Evolutionary conservation across 805 yeast species (phyloP), one percentile per base, ranked within the genome.

Genomic region (Metschnikowia proteae): DNA sequence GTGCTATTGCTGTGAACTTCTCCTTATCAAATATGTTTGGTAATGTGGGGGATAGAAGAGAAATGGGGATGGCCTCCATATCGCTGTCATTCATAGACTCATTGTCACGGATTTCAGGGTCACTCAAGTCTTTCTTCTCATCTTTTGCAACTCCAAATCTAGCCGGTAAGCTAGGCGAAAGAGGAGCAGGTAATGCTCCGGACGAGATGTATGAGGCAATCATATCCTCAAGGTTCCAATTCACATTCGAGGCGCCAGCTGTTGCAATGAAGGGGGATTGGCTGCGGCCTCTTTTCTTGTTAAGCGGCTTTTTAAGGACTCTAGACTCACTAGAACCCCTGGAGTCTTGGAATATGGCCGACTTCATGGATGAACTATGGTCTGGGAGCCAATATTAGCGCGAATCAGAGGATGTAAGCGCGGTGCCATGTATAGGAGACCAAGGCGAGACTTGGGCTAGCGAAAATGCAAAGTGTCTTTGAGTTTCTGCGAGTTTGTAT

Each of bases 211-310:
- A 73, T 27, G 67, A 58, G 31, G 57, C 25, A 29, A 71, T 48
- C 62, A 73, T 59, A 22, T 72, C 76, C 41, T 73, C 75, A 43
- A 73, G 52, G 50, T 70, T 70, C 76, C 76, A 70, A 11, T 42
- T 50, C 29, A 46, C 45, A 23, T 47, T 33, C 22, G 45, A 32
- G 23, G 50, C 33, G 22, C 45, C 38, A 3, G 45, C 11, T 11
- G 55, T 39, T 13, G 43, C 46, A 10, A 47, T 38, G 29, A 43
- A 48, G 2, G 57, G 58, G 6, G 56, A 53, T 30, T 47, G 49
- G 17, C 55, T 38, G 25, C 50, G 46, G 22, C 53, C 51, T 41
- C 53, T 45, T 39, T 40, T 51, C 33, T 40, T 49, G 22, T 23
- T 38, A 3, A 38, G 45, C 4, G 40, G 48, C 32, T 54, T 56